These are phyloP conservation scores for Hymenoscyphus occultus DNA, from an alignment of 2,329 filamentous ascomycete species.

Conservation along the genomic window DNA sequence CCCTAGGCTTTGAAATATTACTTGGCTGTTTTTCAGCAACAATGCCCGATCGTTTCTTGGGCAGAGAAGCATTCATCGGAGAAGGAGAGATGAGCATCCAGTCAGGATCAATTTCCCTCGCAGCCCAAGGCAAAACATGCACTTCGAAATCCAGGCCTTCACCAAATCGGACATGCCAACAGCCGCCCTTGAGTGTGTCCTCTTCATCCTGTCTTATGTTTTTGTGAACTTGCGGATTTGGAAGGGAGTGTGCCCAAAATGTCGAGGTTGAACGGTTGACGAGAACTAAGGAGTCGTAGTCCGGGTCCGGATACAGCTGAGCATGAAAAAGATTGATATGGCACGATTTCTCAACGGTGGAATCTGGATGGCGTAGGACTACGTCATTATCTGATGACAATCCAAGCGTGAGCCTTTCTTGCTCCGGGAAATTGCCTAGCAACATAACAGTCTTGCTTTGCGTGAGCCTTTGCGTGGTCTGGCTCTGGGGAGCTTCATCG, in stretches of 20 bases:
- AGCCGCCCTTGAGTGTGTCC: background rate
- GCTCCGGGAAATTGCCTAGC: background rate
- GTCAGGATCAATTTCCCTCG: background rate
- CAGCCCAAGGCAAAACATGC: background rate
- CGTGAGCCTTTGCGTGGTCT: background rate
- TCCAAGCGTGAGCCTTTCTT: background rate
- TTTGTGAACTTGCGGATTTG: background rate
- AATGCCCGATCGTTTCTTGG: background rate
- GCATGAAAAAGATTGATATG: too few species aligned
- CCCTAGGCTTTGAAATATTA: background rate
- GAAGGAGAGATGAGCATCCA: background rate
- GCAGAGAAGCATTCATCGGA: background rate
- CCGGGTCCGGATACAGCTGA: too few species aligned
- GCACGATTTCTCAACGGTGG: too few species aligned
- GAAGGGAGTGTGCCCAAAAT: conserved; percentile 1
- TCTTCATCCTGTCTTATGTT: background rate
- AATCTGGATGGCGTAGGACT: too few species aligned
- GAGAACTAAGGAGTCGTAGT: too few species aligned
- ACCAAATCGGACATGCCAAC: background rate
- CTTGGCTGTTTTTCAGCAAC: background rate
- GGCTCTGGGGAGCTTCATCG: background rate
- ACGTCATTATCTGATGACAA: background rate
- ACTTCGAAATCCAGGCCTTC: background rate
- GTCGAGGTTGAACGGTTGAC: conserved; percentile 4
- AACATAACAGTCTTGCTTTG: background rate